Evolutionary conservation across 176 grass and related monocot species (phyloP).

Genomic region (Ampelocalamus luodianensis): DNA sequence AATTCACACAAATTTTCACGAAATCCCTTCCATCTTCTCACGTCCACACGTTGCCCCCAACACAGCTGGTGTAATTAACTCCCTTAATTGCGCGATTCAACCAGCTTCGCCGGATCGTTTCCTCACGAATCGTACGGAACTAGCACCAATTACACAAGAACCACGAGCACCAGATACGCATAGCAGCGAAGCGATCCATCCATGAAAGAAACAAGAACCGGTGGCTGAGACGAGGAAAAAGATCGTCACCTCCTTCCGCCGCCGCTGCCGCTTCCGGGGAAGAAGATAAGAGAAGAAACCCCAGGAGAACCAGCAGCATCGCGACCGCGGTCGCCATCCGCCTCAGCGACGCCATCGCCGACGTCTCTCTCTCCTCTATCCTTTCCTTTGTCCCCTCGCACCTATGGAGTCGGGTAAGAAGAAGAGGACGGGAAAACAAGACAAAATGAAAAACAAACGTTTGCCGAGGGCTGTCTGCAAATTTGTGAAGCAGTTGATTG

Average conservation of each 20-base stretch:
- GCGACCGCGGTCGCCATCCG: background rate
- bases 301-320: background rate
- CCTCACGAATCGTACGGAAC: background rate
- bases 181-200: background rate
- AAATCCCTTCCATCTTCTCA: background rate
- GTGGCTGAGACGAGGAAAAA: background rate
- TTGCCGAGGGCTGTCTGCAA: background rate
- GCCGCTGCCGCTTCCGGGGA: background rate
- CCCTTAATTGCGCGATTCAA: background rate
- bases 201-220: background rate
- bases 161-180: background rate
- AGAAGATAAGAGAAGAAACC: background rate
- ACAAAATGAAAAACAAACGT: too few relatives aligned
- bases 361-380: background rate
- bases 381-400: background rate
- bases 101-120: background rate
- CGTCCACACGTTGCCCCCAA: background rate
- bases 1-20: background rate
- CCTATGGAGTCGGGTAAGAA: background rate
- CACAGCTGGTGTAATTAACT: background rate
- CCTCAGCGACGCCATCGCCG: background rate
- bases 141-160: too few relatives aligned
- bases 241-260: constrained; percentile 18
- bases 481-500: background rate
- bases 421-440: background rate